Base-by-base conservation (phyloP, 257 asterid genomes). In the Galeopsis tetrahit region DNA sequence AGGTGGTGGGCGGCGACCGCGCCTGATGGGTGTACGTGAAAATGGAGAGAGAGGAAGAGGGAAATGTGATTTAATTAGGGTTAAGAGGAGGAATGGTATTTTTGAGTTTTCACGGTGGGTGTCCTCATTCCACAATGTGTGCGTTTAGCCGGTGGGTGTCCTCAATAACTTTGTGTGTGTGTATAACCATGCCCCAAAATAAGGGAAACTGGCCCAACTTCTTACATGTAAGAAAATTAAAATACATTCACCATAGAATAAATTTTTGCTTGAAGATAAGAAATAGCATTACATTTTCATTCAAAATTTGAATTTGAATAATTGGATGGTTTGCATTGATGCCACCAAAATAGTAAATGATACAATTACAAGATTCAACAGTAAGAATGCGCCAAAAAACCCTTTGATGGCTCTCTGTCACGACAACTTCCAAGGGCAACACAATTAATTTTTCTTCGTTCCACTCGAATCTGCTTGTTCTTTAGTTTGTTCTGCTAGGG, bases 401-500 rank as follows among this genome's bases (percentile, higher is more conserved):
- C 31, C 9, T 15, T 15, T 4, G 7, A 21, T 11, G 11, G 71
- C 61, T 69, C 52, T 17, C 17, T 7, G 31, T 38, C 66, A 8
- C 44, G 42, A 57, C n/a, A 55, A 38, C 44, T 49, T 10, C 5
- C n/a, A 42, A 31, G n/a, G 15, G 2, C 2, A 5, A 11, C 57
- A 61, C 51, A 55, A 66, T 77, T 80, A 80, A 73, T 32, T 70
- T 70, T 67, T 76, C 64, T 73, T 80, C 81, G 73, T 82, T 63
- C 35, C 66, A 43, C 73, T 66, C 17, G 85, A 73, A 75, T 82
- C 84, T 33, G 79, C 48, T 66, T 67, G 57, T 70, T 80, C 75
- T 46, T 34, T 67, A 73, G 40, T 65, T 63, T 51, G 71, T 43
- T 80, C 85, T 31, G 79, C 87, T 53, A 82, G 82, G 66, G 85